phyloP scores from a whole-genome alignment of 495 filamentous ascomycete species.

The Neurospora terricola region DNA sequence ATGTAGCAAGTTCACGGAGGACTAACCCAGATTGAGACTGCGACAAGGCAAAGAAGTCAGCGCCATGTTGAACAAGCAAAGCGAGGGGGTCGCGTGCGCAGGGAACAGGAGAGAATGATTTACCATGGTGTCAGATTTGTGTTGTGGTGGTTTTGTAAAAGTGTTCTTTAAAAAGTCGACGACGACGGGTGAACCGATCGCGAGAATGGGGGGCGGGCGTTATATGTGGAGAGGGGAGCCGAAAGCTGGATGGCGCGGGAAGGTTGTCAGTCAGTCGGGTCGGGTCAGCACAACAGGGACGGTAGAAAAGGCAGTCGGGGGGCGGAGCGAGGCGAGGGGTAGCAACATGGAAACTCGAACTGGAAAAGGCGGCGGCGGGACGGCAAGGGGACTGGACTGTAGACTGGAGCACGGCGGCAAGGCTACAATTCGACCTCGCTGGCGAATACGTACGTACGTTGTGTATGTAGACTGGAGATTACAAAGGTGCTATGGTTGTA shows the following conservation, averaged over 20 bases:
- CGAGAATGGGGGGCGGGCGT: not conserved
- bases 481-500: too few relatives aligned
- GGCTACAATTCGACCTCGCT: not conserved
- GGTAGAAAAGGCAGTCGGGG: not conserved
- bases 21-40: constrained; percentile 63
- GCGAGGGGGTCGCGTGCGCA: not conserved
- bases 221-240: not conserved
- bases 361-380: not conserved
- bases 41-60: constrained; percentile 2
- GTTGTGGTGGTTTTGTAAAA: not conserved
- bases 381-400: not conserved
- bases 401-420: not conserved
- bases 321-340: constrained; percentile 1
- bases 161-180: not conserved
- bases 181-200: not conserved
- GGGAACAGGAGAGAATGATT: not conserved
- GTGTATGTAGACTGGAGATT: too few relatives aligned
- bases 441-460: not conserved
- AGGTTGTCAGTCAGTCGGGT: not conserved
- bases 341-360: not conserved
- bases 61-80: not conserved
- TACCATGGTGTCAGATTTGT: constrained; percentile 9
- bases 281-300: not conserved
- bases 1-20: constrained; percentile 9
- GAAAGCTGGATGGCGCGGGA: not conserved